Percentiles rank a stretch among this genome's conserved stretches.
Conservation (phyloP, 1,139 yeast species). For the Suhomyces terraborum region DNA sequence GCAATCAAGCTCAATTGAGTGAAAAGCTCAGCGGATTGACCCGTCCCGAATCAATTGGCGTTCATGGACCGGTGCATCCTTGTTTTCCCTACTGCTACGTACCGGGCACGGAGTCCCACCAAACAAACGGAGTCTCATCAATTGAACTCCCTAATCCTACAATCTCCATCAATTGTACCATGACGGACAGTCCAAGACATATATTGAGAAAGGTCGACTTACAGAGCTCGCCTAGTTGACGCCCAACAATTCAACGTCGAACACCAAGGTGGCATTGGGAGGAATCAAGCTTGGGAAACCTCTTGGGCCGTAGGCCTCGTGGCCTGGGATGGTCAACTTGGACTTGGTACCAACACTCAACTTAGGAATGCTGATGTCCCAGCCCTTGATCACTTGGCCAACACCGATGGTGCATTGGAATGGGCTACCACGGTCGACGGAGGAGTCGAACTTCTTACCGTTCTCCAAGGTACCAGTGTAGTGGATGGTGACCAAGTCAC, state of each 20-base stretch:
- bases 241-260: conserved; percentile 87
- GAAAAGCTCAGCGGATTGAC: no score
- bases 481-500: conserved; percentile 89
- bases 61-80: no score
- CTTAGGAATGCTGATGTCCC: conserved; percentile 94
- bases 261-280: conserved; percentile 89
- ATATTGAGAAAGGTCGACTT: not conserved
- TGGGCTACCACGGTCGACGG: conserved; percentile 91
- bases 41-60: no score
- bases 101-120: no score
- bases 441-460: conserved; percentile 94
- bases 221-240: conserved; percentile 52
- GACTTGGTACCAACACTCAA: conserved; percentile 92
- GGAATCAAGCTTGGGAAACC: conserved; percentile 97
- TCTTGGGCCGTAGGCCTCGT: conserved; percentile 89
- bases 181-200: no score
- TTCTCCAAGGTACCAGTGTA: conserved; percentile 93
- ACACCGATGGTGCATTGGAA: conserved; percentile 93
- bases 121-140: no score
- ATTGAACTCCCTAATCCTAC: no score
- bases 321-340: conserved; percentile 86
- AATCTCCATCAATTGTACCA: not conserved
- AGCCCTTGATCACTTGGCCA: conserved; percentile 93
- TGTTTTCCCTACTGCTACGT: no score
- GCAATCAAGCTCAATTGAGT: no score